Evolutionary conservation across 2,329 filamentous ascomycete genomes (phyloP), one percentile per base, ranked within the genome.

Genomic region (Exophiala aquamarina): DNA sequence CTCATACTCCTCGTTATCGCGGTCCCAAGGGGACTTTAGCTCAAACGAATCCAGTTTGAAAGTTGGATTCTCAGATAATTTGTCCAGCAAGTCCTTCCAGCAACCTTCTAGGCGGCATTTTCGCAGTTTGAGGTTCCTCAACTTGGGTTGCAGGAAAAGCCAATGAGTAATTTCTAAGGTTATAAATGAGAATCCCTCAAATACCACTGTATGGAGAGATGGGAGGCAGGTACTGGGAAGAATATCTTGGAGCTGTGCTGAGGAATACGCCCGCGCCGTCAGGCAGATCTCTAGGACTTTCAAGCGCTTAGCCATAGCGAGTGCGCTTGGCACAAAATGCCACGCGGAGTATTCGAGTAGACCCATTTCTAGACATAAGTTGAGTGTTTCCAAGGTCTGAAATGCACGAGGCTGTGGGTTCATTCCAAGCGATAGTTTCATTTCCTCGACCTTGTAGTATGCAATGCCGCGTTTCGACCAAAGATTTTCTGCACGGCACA

Each of bases 91-190:
- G 10, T 36, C 23, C 13, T 32, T 29, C 47, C 47, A 46, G n/a
- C 15, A 26, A 1, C 42, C 47, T 10, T 21, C n/a, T 7, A 50
- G 32, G 8, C 29, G 21, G 3, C 41, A 23, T 31, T 34, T 34
- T 13, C 20, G 39, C 29, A 50, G 38, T 10, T 19, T 11, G 9
- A 50, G 36, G n/a, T 37, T 33, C 26, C 28, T 50, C 31, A 50
- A 21, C 11, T 26, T 45, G 6, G 47, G 47, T 17, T 50, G 47
- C 10, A 42, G 37, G 31, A 46, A 46, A 7, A 50, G 37, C 47
- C 47, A 43, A 5, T 15, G 9, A 15, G 29, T 41, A 10, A 50
- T 45, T 18, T 45, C 31, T 1, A 9, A 18, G n/a, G 11, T 19
- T 10, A 20, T 11, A 18, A 50, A 42, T 6, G 33, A n/a, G 18